Conservation (phyloP, 2,329 filamentous ascomycete genomes). For the Microthyrium microscopicum region DNA sequence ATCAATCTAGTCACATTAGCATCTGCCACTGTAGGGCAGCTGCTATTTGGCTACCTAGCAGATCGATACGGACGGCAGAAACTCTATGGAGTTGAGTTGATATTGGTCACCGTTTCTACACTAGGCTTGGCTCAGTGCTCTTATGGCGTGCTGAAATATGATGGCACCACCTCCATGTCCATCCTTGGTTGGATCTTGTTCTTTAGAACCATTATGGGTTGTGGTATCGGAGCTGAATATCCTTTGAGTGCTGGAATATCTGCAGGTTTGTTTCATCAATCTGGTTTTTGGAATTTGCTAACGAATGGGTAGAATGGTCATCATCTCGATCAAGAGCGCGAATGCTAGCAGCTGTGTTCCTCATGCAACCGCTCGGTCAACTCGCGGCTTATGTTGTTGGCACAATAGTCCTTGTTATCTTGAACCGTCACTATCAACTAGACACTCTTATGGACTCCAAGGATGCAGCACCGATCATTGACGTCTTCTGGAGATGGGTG, state of each 20-base stretch:
- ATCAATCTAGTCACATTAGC: slow-evolving; percentile 30
- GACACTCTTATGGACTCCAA: slow-evolving; percentile 1
- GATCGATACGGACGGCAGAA: slow-evolving; percentile 31
- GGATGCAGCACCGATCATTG: slow-evolving; percentile 15
- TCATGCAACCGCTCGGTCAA: slow-evolving; percentile 26
- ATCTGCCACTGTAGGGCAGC: slow-evolving; percentile 30
- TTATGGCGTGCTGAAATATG: slow-evolving; percentile 21
- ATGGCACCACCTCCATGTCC: slow-evolving; percentile 6
- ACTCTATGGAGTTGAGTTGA: slow-evolving; percentile 34
- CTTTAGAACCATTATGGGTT: slow-evolving; percentile 24
- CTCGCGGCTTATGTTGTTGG: slow-evolving; percentile 21
- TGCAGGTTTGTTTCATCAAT: too few relatives aligned
- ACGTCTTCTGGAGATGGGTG: slow-evolving; percentile 23
- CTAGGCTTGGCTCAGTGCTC: slow-evolving; percentile 30
- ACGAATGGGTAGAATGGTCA: slow-evolving; percentile 46
- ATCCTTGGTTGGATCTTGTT: slow-evolving; percentile 20
- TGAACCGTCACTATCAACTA: slow-evolving; percentile 11
- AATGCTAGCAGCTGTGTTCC: slow-evolving; percentile 25
- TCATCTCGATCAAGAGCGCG: slow-evolving; percentile 14
- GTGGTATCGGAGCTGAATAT: too few relatives aligned
- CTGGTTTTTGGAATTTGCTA: slow-evolving; percentile 52
- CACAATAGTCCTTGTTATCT: slow-evolving; percentile 12
- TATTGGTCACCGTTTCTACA: slow-evolving; percentile 29
- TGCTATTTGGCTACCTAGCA: slow-evolving; percentile 29
- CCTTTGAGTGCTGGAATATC: too few relatives aligned